These are phyloP conservation scores for Lentithecium fluviatile DNA, from an alignment of 495 filamentous ascomycete genomes.

Conservation along the genomic window DNA sequence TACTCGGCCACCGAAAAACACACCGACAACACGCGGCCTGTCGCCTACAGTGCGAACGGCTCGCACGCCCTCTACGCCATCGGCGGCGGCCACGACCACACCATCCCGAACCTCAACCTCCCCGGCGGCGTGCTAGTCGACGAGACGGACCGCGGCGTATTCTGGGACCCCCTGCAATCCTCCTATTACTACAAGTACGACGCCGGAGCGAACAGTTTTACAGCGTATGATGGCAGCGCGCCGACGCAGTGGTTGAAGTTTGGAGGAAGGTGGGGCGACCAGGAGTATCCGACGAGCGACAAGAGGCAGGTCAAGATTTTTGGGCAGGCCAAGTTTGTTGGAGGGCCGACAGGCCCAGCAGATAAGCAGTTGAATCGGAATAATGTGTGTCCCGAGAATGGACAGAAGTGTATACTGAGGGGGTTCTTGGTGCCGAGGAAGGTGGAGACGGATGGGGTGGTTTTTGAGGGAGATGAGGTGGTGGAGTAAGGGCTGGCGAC, in stretches of 20 bases:
- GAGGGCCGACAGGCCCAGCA: conserved; percentile 34
- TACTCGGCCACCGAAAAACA: conserved; percentile 55
- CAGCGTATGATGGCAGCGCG: conserved; percentile 37
- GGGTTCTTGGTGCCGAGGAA: conserved; percentile 28
- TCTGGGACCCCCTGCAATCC: conserved; percentile 56
- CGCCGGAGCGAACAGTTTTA: conserved; percentile 44
- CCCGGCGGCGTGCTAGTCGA: conserved; percentile 26
- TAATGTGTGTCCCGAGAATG: conserved; percentile 36
- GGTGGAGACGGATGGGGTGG: conserved; percentile 4
- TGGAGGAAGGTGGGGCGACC: conserved; percentile 58
- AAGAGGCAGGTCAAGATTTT: conserved; percentile 27
- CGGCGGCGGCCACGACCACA: conserved; percentile 43
- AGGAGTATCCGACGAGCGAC: conserved; percentile 51
- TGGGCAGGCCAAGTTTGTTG: conserved; percentile 22
- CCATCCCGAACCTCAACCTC: conserved; percentile 37
- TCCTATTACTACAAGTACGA: conserved; percentile 55
- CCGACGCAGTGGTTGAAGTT: conserved; percentile 53
- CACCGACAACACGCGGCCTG: conserved; percentile 37
- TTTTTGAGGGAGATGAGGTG: neutral
- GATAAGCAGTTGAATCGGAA: conserved; percentile 34
- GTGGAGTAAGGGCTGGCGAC: neutral
- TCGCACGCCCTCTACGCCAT: conserved; percentile 62
- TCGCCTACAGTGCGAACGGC: conserved; percentile 56
- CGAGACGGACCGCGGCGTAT: conserved; percentile 23
- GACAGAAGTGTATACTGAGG: conserved; percentile 27